Percentiles rank a stretch among this genome's conserved stretches.
Conservation (phyloP, 345 rosid genomes). For the Boechera stricta region DNA sequence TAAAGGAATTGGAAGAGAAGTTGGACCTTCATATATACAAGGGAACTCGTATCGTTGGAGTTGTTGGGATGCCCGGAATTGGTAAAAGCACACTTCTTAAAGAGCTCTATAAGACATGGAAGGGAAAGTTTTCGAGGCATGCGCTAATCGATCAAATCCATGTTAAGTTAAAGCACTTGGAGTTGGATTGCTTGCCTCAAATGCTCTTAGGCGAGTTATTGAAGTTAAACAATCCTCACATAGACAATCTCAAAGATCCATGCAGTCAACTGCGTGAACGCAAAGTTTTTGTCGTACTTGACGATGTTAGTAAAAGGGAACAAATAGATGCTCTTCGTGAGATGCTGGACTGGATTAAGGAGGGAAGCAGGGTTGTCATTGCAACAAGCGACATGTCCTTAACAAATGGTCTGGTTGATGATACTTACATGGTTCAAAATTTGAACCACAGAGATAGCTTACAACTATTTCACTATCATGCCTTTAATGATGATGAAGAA, state of each 20-base stretch:
- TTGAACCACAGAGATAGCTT: conserved; percentile 23
- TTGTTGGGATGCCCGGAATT: too few species aligned
- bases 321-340: conserved; percentile 4
- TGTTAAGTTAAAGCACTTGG: too few species aligned
- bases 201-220: conserved; percentile 4
- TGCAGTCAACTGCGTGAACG: background rate
- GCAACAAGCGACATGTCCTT: conserved; percentile 37
- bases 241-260: background rate
- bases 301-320: conserved; percentile 27
- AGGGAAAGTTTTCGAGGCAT: too few species aligned
- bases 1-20: too few species aligned
- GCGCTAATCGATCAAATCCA: too few species aligned
- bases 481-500: conserved; percentile 20
- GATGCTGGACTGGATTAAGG: conserved; percentile 2
- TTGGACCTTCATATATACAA: too few species aligned
- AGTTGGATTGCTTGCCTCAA: too few species aligned
- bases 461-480: conserved; percentile 20
- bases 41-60: too few species aligned
- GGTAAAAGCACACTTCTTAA: too few species aligned
- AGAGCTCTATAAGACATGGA: too few species aligned
- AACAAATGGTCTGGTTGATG: background rate
- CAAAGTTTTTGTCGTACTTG: conserved; percentile 33
- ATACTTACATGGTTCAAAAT: conserved; percentile 5
- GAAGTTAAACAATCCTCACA: background rate
- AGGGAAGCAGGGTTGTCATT: conserved; percentile 38